Evolutionary conservation across 192 early-diverging fungal genomes (phyloP).

Genomic region (Backusella macrospora): DNA sequence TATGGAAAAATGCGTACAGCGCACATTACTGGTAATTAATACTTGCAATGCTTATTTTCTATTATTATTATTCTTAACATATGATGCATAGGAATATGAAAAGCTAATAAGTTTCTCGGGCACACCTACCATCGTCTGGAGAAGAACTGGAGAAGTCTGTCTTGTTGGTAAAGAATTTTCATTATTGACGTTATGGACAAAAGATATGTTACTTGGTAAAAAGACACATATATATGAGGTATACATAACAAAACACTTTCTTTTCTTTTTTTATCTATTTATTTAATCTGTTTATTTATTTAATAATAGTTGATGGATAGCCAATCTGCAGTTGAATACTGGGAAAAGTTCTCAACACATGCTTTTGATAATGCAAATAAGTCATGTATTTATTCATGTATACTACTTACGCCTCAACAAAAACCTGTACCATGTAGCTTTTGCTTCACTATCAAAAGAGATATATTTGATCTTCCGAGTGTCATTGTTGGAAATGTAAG

Average conservation of each 20-base stretch:
- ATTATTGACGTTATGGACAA: conserved; percentile 89
- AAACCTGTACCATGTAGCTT: conserved; percentile 84
- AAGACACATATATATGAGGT: conserved; percentile 84
- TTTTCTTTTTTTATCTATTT: not conserved
- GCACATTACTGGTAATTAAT: conserved; percentile 74
- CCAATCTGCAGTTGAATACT: conserved; percentile 90
- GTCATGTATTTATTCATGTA: conserved; percentile 87
- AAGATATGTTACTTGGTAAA: conserved; percentile 77
- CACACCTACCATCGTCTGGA: conserved; percentile 97
- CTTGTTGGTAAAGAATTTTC: conserved; percentile 97
- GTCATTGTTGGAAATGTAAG: conserved; percentile 77
- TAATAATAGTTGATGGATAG: conserved; percentile 83
- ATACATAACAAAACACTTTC: not conserved
- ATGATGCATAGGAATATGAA: conserved; percentile 76
- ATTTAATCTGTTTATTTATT: not conserved
- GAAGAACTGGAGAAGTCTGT: conserved; percentile 92
- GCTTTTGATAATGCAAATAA: conserved; percentile 94
- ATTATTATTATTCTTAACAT: not conserved
- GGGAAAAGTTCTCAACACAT: conserved; percentile 91
- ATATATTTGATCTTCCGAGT: conserved; percentile 96
- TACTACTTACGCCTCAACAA: conserved; percentile 71
- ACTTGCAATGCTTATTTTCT: not conserved
- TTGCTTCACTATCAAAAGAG: conserved; percentile 95
- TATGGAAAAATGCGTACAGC: conserved; percentile 96
- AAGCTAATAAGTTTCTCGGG: conserved; percentile 94